Evolutionary conservation across 345 rosid genomes (phyloP), one percentile per base, ranked within the genome.

Genomic region (Citrus reticulata): DNA sequence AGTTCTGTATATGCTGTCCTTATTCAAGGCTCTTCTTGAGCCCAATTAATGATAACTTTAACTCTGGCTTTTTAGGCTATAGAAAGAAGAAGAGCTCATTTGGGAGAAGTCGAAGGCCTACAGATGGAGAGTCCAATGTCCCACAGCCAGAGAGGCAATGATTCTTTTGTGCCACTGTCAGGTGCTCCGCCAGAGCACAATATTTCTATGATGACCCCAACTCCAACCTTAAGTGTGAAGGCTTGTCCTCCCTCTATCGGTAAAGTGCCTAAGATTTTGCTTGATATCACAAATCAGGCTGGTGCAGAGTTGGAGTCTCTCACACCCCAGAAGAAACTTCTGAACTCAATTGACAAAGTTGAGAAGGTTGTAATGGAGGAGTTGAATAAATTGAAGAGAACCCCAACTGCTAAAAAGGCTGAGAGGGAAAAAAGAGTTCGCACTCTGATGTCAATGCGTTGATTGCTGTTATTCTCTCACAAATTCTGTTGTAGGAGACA

Each of bases 301-400:
- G 70, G 78, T 22, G 90, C 60, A 51, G 90, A 85, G 40, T 81
- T 90, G 6, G 97, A 90, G 42, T 80, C 80, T 78, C 78, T 92
- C 70, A 96, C 99, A n/a, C 99, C 97, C 0, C 94, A 96, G 85
- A 96, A 87, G 87, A 96, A 92, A 63, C 92, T 96, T 6, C 81
- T 93, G 76, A 83, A 90, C 79, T 89, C 98, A 37, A 91, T 96
- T 27, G 98, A 96, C 83, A 82, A 82, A n/a, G 93, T 94, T 6
- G 93, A 88, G 86, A 87, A 91, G 71, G 91, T 83, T 32, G 97
- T 96, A 39, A 89, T 85, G 93, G 91, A 89, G 70, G 97, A 93
- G 75, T 77, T 94, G 71, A 82, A 80, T 76, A 94, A 84, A 60
- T 66, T 96, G 71, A 91, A 90, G 83, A 86, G 86, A 87, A 96